Conservation (phyloP, 139 green algal genomes). For the Chlamydomonas sphaeroides region DNA sequence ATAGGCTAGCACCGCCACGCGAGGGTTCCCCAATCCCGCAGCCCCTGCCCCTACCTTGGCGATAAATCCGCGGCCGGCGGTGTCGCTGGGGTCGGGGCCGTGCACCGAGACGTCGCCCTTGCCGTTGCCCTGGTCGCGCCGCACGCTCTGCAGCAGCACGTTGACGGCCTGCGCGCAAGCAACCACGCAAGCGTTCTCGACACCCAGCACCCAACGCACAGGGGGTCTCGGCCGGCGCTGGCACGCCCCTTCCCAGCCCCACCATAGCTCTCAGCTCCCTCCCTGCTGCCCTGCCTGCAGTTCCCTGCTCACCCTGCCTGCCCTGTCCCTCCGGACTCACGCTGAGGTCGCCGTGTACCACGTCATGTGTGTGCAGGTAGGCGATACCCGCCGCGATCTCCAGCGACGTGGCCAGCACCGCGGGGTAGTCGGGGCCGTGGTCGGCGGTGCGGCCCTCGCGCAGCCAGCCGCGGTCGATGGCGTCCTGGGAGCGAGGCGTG, state of each 20-base stretch:
- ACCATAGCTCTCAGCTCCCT: background rate
- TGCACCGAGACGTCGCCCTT: no score
- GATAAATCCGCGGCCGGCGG: conserved; percentile 48
- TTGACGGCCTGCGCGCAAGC: conserved; percentile 60
- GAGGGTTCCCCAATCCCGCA: no score
- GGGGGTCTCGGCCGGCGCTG: no score
- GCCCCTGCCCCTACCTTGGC: conserved; percentile 54
- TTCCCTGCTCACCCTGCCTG: background rate
- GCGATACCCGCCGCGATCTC: conserved; percentile 54
- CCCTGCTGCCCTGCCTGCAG: background rate
- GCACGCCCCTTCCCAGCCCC: no score
- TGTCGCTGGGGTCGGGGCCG: background rate
- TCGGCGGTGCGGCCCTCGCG: conserved; percentile 35
- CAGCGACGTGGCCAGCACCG: conserved; percentile 38
- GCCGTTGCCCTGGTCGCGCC: background rate
- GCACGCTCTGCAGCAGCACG: conserved; percentile 46
- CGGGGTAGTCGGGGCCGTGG: conserved; percentile 34
- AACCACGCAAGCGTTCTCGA: no score
- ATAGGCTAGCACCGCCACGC: no score
- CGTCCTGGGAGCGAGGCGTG: conserved; percentile 36
- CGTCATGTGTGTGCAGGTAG: conserved; percentile 58
- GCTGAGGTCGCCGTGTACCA: conserved; percentile 78
- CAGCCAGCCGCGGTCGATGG: conserved; percentile 59
- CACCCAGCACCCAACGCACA: no score
- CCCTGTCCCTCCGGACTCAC: conserved; percentile 1